These are phyloP conservation scores for Microbotryum silenes-acaulis DNA, from an alignment of 1,284 basidiomycete species.

Conservation along the genomic window DNA sequence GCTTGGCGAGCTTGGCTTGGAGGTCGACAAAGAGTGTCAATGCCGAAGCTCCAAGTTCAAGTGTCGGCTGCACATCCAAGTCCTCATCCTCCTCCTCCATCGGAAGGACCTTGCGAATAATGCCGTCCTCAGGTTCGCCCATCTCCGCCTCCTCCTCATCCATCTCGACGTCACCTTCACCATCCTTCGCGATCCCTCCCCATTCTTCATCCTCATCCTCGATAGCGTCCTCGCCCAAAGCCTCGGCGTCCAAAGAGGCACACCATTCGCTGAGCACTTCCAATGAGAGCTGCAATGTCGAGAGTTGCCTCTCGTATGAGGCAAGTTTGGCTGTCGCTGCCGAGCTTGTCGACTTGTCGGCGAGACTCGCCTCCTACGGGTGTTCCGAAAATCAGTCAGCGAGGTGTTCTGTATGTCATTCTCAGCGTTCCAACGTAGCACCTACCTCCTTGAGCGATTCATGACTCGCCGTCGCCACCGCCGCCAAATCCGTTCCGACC, in stretches of 20 bases:
- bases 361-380: slow-evolving; percentile 12
- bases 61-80: slow-evolving; percentile 31
- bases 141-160: slow-evolving; percentile 37
- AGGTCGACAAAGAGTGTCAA: slow-evolving; percentile 13
- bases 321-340: slow-evolving; percentile 55
- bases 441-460: slow-evolving; percentile 21
- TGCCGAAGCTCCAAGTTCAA: slow-evolving; percentile 29
- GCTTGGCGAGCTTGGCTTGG: slow-evolving; percentile 23
- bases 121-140: slow-evolving; percentile 25
- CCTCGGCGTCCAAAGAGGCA: slow-evolving; percentile 22
- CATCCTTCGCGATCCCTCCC: slow-evolving; percentile 28
- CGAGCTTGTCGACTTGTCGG: slow-evolving; percentile 5
- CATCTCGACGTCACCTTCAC: slow-evolving; percentile 24
- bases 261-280: slow-evolving; percentile 55
- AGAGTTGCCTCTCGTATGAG: slow-evolving; percentile 61
- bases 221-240: slow-evolving; percentile 32
- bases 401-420: neutral
- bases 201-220: slow-evolving; percentile 39
- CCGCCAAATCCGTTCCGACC: slow-evolving; percentile 1
- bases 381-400: neutral
- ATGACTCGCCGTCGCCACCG: slow-evolving; percentile 2
- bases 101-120: slow-evolving; percentile 13
- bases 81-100: slow-evolving; percentile 6
- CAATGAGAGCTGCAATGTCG: slow-evolving; percentile 66
- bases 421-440: neutral